These are phyloP conservation scores for Hericium rajendrae DNA, from an alignment of 768 basidiomycete genomes.

Conservation along the genomic window DNA sequence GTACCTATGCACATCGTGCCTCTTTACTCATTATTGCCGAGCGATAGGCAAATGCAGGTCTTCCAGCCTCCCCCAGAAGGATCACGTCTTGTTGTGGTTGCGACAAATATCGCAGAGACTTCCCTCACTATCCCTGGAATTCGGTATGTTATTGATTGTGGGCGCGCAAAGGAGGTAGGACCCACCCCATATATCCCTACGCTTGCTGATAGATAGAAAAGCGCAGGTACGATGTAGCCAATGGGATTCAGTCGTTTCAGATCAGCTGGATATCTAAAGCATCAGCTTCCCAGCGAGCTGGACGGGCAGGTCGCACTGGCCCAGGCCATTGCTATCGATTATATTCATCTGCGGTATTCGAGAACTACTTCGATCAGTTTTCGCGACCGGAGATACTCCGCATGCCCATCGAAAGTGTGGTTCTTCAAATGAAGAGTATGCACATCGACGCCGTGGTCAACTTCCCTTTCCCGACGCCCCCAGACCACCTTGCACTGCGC, in stretches of 20 bases:
- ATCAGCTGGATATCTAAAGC: conserved; percentile 61
- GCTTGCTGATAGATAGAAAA: conserved; percentile 18
- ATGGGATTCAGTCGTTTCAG: conserved; percentile 85
- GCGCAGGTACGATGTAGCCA: conserved; percentile 75
- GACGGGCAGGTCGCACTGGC: conserved; percentile 94
- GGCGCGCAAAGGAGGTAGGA: conserved; percentile 84
- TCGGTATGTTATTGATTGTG: conserved; percentile 95
- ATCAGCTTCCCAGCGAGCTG: conserved; percentile 59
- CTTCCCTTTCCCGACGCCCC: conserved; percentile 97
- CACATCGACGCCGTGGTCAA: conserved; percentile 94
- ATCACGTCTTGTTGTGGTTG: conserved; percentile 81
- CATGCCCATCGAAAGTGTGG: conserved; percentile 93
- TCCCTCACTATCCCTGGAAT: conserved; percentile 96
- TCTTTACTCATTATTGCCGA: conserved; percentile 84
- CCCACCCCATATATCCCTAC: not conserved
- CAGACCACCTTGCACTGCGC: conserved; percentile 62
- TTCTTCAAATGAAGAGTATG: conserved; percentile 99
- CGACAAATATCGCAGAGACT: conserved; percentile 96
- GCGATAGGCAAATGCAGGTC: conserved; percentile 91
- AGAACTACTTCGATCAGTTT: conserved; percentile 85
- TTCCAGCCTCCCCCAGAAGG: conserved; percentile 79
- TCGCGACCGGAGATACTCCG: conserved; percentile 87
- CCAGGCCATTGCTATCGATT: conserved; percentile 97
- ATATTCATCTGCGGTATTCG: conserved; percentile 91
- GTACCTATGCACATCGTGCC: conserved; percentile 93